Conservation (phyloP, 2,329 filamentous ascomycete species). For the Alternaria rosae region DNA sequence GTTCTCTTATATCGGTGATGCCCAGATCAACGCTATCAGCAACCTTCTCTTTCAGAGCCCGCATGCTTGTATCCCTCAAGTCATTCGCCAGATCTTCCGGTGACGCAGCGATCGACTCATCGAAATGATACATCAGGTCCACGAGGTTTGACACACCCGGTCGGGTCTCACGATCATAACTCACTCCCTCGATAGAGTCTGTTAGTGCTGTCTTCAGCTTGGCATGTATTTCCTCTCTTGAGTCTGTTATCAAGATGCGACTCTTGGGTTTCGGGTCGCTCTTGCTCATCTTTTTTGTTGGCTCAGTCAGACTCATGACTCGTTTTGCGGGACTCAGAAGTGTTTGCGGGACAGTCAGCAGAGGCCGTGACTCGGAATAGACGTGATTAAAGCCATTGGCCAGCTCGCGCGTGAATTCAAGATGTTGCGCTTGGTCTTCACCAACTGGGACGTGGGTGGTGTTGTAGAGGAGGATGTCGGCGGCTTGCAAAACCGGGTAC, state of each 20-base stretch:
- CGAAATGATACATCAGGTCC: conserved; percentile 77
- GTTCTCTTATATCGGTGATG: conserved; percentile 63
- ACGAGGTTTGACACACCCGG: conserved; percentile 91
- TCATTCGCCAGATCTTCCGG: conserved; percentile 57
- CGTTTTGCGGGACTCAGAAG: conserved; percentile 70
- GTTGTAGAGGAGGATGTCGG: conserved; percentile 85
- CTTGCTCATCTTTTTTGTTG: conserved; percentile 91
- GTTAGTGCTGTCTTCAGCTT: conserved; percentile 81
- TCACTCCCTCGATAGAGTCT: conserved; percentile 72
- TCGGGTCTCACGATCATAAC: conserved; percentile 72
- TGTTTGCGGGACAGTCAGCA: conserved; percentile 36
- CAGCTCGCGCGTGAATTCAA: conserved; percentile 89
- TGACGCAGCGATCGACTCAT: conserved; percentile 50
- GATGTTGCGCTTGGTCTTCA: conserved; percentile 92
- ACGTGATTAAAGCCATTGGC: conserved; percentile 87
- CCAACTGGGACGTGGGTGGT: conserved; percentile 96
- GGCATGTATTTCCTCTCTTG: conserved; percentile 65
- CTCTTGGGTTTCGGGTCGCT: conserved; percentile 75
- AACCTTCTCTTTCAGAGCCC: conserved; percentile 70
- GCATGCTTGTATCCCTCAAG: conserved; percentile 57
- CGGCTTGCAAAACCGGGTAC: conserved; percentile 94
- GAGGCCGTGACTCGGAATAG: conserved; percentile 58
- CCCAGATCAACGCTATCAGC: conserved; percentile 64
- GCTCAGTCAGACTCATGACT: conserved; percentile 87
- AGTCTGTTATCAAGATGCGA: conserved; percentile 83